Percentiles rank a stretch among this genome's conserved stretches.
Evolutionary conservation across 2,329 filamentous ascomycete genomes (phyloP).

Genomic region (Chaetomiaceae sp.): DNA sequence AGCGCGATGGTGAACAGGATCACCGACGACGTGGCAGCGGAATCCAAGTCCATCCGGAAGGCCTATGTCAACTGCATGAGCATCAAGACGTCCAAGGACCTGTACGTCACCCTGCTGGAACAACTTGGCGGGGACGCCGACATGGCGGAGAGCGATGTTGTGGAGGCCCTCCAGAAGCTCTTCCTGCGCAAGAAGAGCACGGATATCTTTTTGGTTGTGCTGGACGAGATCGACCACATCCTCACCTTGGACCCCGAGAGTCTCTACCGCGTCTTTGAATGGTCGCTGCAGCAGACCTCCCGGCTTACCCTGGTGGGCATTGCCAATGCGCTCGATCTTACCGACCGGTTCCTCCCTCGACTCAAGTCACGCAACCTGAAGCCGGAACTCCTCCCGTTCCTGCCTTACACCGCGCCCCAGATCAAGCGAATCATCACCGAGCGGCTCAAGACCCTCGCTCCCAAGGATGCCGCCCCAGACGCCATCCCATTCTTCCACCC

Average conservation of each 20-base stretch:
- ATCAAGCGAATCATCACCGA: slow-evolving; percentile 83
- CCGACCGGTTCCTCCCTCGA: slow-evolving; percentile 88
- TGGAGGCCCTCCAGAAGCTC: slow-evolving; percentile 62
- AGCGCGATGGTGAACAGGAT: slow-evolving; percentile 87
- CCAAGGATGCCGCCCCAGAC: slow-evolving; percentile 48
- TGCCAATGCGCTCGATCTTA: slow-evolving; percentile 92
- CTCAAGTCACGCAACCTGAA: slow-evolving; percentile 90
- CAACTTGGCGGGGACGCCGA: slow-evolving; percentile 62
- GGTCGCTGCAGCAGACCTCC: slow-evolving; percentile 80
- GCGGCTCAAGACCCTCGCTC: slow-evolving; percentile 71
- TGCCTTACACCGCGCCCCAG: slow-evolving; percentile 84
- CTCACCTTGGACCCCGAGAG: slow-evolving; percentile 84
- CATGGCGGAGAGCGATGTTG: slow-evolving; percentile 64
- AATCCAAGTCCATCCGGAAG: slow-evolving; percentile 54
- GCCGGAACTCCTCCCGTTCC: slow-evolving; percentile 82
- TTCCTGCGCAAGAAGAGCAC: slow-evolving; percentile 61
- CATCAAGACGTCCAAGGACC: slow-evolving; percentile 79
- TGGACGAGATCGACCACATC: slow-evolving; percentile 95
- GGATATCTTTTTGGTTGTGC: slow-evolving; percentile 71
- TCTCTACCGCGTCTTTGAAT: slow-evolving; percentile 92
- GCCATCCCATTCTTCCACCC: slow-evolving; percentile 88
- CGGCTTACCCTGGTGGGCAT: slow-evolving; percentile 83
- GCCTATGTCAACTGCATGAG: slow-evolving; percentile 97
- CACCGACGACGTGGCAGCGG: slow-evolving; percentile 53
- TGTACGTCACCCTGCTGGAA: slow-evolving; percentile 75